Evolutionary conservation across 2,329 filamentous ascomycete species (phyloP).

Genomic region (Coccinonectria pachysandricola): DNA sequence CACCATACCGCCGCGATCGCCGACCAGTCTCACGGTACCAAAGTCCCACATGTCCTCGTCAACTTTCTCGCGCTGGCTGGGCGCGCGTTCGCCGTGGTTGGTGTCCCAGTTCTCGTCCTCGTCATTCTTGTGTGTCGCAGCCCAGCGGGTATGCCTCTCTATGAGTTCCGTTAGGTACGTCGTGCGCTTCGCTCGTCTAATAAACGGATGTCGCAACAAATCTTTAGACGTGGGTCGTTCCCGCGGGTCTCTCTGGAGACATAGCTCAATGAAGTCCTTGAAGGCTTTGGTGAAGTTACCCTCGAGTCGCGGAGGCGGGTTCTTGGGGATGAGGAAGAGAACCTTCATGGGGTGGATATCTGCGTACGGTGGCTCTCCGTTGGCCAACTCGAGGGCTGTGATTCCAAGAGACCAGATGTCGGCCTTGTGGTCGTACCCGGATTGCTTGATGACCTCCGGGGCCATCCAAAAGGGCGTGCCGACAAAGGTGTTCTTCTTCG

Average conservation of each 20-base stretch:
- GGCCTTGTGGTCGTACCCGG: constrained; percentile 93
- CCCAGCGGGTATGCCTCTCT: constrained; percentile 80
- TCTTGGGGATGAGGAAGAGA: constrained; percentile 91
- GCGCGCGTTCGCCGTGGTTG: constrained; percentile 38
- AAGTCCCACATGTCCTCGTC: constrained; percentile 97
- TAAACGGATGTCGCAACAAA: constrained; percentile 79
- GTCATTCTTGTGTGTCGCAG: constrained; percentile 64
- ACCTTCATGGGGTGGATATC: constrained; percentile 99
- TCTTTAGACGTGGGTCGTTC: constrained; percentile 82
- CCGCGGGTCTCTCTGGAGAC: constrained; percentile 78
- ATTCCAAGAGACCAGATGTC: constrained; percentile 97
- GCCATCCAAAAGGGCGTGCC: constrained; percentile 99
- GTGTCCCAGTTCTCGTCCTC: constrained; percentile 52
- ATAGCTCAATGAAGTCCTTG: constrained; percentile 76
- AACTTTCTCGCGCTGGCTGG: constrained; percentile 43
- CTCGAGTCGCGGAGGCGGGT: constrained; percentile 70
- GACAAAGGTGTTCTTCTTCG: constrained; percentile 98
- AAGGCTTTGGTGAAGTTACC: constrained; percentile 74
- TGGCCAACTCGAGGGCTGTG: constrained; percentile 82
- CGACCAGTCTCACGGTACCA: constrained; percentile 81
- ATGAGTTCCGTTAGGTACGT: constrained; percentile 96
- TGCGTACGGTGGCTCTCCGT: constrained; percentile 86
- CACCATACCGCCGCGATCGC: constrained; percentile 48
- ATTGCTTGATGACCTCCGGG: constrained; percentile 96
- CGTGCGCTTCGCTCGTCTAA: constrained; percentile 85